Evolutionary conservation across 2,329 filamentous ascomycete species (phyloP), one percentile per base, ranked within the genome.

Genomic region (Ophiostoma tasmaniense): DNA sequence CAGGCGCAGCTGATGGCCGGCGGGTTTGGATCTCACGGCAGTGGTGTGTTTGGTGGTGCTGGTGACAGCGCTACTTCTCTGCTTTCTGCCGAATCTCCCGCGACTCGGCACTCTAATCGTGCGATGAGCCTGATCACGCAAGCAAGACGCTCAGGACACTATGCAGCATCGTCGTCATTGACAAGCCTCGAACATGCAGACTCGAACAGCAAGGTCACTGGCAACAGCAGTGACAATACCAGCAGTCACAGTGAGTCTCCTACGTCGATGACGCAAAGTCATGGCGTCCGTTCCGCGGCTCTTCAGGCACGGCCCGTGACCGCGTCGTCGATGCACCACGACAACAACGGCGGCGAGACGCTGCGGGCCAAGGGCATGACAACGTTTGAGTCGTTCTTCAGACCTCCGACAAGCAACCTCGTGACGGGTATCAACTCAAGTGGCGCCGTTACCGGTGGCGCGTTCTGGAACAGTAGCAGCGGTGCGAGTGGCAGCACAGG

Each of bases 1-100:
- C 80, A 82, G 75, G 81, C 80, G 0, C 79, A 80, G 20, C 71
- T 80, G 37, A 17, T 22, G 42, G 62, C 20, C 28, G 8, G 37
- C 35, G 45, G 30, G 14, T n/a, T 33, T 35, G 33, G 13, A 2
- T 2, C 17, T 35, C 30, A n/a, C 4, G 37, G 45, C 25, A 14
- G 22, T 17, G 59, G 66, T 35, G 33, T 45, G 13, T 37, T 45
- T 59, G 50, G 14, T 52, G 50, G 55, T 35, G 28, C 39, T 39
- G 28, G 64, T 67, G 62, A n/a, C 30, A 59, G 14, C 64, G 37
- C 11, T 52, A 65, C 5, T 14, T 11, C 20, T 37, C 2, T 62
- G 59, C 59, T n/a, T 20, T 7, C 7, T 11, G 33, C 30, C 11
- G 61, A 22, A 22, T 3, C 33, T 33, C 10, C 11, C 20, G 3